Conservation (phyloP, 805 yeast genomes). For the Starmerella floris region DNA sequence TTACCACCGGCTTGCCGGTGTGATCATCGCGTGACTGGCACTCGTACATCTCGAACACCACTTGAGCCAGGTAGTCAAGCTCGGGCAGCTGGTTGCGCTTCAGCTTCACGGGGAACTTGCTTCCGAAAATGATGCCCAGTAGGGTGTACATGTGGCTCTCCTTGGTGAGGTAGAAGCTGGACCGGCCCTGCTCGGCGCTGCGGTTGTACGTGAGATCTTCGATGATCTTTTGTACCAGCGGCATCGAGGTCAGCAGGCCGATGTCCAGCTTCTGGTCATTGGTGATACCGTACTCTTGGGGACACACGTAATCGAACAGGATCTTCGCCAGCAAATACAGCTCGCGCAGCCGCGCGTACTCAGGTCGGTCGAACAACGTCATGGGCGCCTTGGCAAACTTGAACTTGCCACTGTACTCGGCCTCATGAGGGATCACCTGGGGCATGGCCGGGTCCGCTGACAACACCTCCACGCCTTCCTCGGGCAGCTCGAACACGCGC, state of each 20-base stretch:
- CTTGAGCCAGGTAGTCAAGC: constrained; percentile 86
- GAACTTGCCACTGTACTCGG: constrained; percentile 24
- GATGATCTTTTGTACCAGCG: constrained; percentile 77
- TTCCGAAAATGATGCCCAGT: constrained; percentile 77
- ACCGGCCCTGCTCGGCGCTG: constrained; percentile 69
- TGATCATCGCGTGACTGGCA: constrained; percentile 43
- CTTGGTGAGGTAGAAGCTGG: constrained; percentile 84
- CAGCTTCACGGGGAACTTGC: constrained; percentile 87
- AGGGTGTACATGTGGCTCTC: constrained; percentile 94
- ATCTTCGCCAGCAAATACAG: constrained; percentile 82
- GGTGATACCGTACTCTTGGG: constrained; percentile 96
- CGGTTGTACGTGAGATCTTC: constrained; percentile 70
- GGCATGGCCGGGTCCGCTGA: constrained; percentile 34
- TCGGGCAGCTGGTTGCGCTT: constrained; percentile 94
- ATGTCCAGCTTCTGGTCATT: constrained; percentile 91
- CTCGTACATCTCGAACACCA: constrained; percentile 85
- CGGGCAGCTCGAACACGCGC: constrained; percentile 47
- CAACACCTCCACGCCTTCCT: constrained; percentile 18
- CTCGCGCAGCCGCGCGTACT: constrained; percentile 70
- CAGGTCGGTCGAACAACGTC: constrained; percentile 61
- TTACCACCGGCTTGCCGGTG: constrained; percentile 38
- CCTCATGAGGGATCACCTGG: constrained; percentile 22
- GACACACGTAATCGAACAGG: constrained; percentile 91
- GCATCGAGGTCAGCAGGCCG: constrained; percentile 86
- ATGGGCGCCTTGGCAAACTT: constrained; percentile 25